Evolutionary conservation across 163 green algal species (phyloP).

Genomic region (Botryococcus braunii): DNA sequence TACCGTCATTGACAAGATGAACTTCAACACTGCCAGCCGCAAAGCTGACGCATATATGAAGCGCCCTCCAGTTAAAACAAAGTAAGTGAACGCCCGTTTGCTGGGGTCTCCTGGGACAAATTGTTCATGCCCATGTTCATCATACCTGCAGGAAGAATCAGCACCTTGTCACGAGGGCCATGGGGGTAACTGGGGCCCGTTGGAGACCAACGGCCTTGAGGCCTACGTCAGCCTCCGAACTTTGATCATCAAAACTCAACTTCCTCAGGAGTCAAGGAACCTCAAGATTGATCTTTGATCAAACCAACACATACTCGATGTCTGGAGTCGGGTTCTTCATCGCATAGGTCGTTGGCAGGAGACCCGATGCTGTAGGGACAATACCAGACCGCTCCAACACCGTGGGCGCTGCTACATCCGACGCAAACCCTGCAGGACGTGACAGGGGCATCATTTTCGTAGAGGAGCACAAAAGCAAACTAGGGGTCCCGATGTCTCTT

Average conservation of each 20-base stretch:
- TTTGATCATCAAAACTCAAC: too few relatives aligned
- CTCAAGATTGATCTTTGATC: not conserved
- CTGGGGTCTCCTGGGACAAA: conserved; percentile 69
- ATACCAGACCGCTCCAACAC: too few relatives aligned
- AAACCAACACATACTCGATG: conserved; percentile 36
- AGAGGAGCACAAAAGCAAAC: too few relatives aligned
- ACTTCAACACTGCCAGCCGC: conserved; percentile 90
- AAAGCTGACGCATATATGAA: conserved; percentile 97
- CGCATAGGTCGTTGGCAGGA: conserved; percentile 44
- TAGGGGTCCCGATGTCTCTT: too few relatives aligned
- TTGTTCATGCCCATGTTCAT: conserved; percentile 74
- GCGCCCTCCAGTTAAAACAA: conserved; percentile 90
- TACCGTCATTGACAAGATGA: conserved; percentile 90
- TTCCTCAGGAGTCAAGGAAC: not conserved
- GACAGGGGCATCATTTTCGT: too few relatives aligned
- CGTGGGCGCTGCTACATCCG: too few relatives aligned
- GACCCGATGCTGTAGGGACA: conserved; percentile 19
- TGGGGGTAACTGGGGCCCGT: not conserved
- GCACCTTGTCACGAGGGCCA: not conserved
- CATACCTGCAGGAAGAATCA: conserved; percentile 70
- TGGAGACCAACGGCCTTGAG: too few relatives aligned
- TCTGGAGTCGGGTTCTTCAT: conserved; percentile 64
- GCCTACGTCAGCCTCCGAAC: too few relatives aligned
- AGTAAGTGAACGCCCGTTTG: conserved; percentile 93
- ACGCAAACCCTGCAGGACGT: too few relatives aligned